Conservation (phyloP, 2,329 filamentous ascomycete species). For the Xylaria sp. region DNA sequence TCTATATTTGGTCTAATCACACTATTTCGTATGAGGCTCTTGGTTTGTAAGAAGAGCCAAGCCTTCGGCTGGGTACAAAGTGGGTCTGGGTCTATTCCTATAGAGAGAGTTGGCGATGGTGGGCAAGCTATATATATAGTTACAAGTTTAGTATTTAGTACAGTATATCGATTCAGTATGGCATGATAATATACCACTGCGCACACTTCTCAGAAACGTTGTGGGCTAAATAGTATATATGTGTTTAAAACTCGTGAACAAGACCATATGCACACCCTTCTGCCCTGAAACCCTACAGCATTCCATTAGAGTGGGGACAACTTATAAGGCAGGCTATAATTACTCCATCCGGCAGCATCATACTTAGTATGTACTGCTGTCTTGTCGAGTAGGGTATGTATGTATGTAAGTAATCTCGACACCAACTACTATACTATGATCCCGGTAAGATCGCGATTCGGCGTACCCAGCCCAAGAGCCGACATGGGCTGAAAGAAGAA, state of each 20-base stretch:
- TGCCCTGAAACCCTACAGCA: constrained; percentile 35
- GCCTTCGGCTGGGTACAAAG: neutral
- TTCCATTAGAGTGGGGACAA: constrained; percentile 26
- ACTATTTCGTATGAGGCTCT: constrained; percentile 11
- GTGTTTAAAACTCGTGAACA: constrained; percentile 34
- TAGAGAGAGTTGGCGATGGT: neutral
- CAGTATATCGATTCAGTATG: neutral
- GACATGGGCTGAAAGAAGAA: neutral
- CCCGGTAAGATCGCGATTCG: constrained; percentile 1
- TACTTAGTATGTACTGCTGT: neutral
- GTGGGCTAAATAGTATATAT: constrained; percentile 18
- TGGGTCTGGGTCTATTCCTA: no score
- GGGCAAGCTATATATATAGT: neutral
- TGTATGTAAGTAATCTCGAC: neutral
- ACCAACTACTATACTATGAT: neutral
- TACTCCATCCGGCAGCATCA: constrained; percentile 25
- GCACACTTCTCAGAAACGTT: no score
- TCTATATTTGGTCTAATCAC: neutral
- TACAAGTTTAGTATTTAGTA: neutral
- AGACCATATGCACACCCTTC: constrained; percentile 31
- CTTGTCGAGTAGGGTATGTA: no score
- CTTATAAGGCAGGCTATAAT: constrained; percentile 30
- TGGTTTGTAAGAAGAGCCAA: constrained; percentile 2
- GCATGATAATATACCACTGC: neutral
- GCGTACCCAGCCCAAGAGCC: neutral